phyloP scores from a whole-genome alignment of 2,329 filamentous ascomycete genomes.

The Paraphoma chrysanthemicola region DNA sequence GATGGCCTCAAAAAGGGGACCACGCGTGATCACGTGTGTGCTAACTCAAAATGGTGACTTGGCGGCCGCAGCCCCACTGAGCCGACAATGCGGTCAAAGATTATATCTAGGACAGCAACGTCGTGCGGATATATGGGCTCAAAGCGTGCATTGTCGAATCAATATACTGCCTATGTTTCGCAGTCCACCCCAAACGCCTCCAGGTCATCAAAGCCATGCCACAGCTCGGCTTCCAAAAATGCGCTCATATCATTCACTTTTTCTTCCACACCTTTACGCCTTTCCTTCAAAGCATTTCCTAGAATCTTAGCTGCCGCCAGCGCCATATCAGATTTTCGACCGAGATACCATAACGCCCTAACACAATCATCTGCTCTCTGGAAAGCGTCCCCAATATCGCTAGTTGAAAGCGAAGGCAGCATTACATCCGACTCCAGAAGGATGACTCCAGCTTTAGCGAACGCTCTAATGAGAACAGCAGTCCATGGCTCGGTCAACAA shows the following conservation, averaged over 20 bases:
- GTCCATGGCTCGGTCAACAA: conserved; percentile 69
- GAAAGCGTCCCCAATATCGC: conserved; percentile 36
- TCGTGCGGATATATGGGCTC: no score
- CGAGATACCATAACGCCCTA: conserved; percentile 61
- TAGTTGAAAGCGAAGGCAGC: conserved; percentile 4
- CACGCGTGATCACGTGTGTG: no score
- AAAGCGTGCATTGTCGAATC: neutral
- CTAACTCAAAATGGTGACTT: no score
- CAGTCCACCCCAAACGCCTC: conserved; percentile 27
- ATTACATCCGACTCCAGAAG: conserved; percentile 47
- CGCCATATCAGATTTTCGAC: conserved; percentile 63
- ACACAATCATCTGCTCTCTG: conserved; percentile 58
- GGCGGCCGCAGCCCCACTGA: no score
- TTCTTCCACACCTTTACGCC: conserved; percentile 29
- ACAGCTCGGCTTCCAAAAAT: conserved; percentile 34
- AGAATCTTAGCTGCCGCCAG: conserved; percentile 49
- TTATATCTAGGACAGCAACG: no score
- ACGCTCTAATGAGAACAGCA: conserved; percentile 61
- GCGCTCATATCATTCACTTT: conserved; percentile 31
- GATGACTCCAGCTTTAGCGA: conserved; percentile 56
- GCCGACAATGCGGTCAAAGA: no score
- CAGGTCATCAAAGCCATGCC: conserved; percentile 32
- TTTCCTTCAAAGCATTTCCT: conserved; percentile 41
- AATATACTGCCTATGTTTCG: conserved; percentile 11
- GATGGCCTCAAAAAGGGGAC: no score